Conservation (phyloP, 352 stramenopile species). For the Phytopythium cucurbitacearum region DNA sequence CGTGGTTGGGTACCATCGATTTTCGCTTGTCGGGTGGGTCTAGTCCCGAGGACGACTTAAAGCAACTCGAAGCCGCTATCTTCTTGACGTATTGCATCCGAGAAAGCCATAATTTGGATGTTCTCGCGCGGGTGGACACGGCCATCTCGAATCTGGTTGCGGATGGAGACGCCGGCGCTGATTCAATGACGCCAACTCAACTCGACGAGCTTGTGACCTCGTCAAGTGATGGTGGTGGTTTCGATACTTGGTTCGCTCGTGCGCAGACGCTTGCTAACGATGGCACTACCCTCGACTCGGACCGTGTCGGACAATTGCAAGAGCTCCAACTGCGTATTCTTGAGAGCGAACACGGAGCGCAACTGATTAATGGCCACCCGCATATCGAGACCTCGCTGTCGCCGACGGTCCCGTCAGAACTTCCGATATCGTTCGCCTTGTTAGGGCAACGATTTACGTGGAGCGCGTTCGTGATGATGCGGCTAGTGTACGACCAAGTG, state of each 20-base stretch:
- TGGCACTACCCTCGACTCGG: not conserved
- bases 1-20: conserved; percentile 17
- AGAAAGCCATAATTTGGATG: conserved; percentile 3
- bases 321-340: conserved; percentile 11
- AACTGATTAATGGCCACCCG: conserved; percentile 14
- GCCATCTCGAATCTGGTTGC: conserved; percentile 13
- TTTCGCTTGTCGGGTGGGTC: conserved; percentile 12
- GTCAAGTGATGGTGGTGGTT: not conserved
- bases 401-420: conserved; percentile 1
- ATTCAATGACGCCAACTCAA: conserved; percentile 9
- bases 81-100: conserved; percentile 12
- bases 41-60: conserved; percentile 2
- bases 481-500: conserved; percentile 20
- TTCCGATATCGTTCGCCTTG: conserved; percentile 11
- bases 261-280: not conserved
- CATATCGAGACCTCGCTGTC: conserved; percentile 1
- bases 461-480: conserved; percentile 21
- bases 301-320: not conserved
- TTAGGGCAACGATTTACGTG: conserved; percentile 19
- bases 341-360: conserved; percentile 6
- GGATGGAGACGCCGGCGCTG: conserved; percentile 13
- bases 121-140: conserved; percentile 3
- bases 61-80: conserved; percentile 14
- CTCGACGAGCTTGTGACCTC: conserved; percentile 2
- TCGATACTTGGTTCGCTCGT: not conserved